A percentile compares a stretch with the other conserved stretches of the same genome.
Conservation (phyloP, 768 basidiomycete genomes). For the Suillus weaverae region DNA sequence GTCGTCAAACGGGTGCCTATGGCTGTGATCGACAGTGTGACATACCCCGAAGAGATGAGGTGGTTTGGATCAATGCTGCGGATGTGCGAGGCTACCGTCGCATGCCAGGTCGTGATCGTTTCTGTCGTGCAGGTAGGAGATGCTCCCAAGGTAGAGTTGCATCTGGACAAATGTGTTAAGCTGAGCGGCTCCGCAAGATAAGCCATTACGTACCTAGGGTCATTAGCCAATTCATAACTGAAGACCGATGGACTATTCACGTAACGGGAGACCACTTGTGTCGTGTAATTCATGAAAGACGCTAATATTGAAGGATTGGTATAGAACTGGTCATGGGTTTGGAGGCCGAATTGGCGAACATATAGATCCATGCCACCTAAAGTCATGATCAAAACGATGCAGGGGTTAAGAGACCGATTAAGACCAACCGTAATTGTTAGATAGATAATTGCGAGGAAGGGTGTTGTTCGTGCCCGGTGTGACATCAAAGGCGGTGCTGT, state of each 20-base stretch:
- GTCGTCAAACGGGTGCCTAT: conserved; percentile 19
- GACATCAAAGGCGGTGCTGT: conserved; percentile 25
- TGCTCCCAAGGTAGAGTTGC: conserved; percentile 52
- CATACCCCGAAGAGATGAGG: conserved; percentile 62
- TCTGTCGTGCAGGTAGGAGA: conserved; percentile 45
- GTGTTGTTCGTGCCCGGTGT: conserved; percentile 37
- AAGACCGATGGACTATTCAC: conserved; percentile 52
- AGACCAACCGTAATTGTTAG: conserved; percentile 58
- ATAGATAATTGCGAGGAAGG: conserved; percentile 52
- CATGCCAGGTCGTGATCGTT: conserved; percentile 60
- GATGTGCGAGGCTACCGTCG: conserved; percentile 45
- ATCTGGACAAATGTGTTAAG: conserved; percentile 37
- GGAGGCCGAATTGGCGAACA: conserved; percentile 46
- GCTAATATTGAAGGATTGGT: conserved; percentile 47
- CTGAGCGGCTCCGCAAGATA: not conserved
- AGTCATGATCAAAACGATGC: conserved; percentile 9
- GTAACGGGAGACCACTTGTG: conserved; percentile 55
- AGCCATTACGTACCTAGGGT: conserved; percentile 47
- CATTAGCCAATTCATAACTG: conserved; percentile 65
- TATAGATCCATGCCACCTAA: conserved; percentile 69
- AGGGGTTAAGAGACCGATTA: not conserved
- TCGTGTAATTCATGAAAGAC: conserved; percentile 59
- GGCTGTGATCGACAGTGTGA: conserved; percentile 3
- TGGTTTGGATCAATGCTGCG: conserved; percentile 58
- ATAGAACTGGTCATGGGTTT: conserved; percentile 60